A percentile compares a stretch with the other conserved stretches of the same genome.
phyloP scores from a whole-genome alignment of 2,329 filamentous ascomycete genomes.

The Pseudogymnoascus sp. region DNA sequence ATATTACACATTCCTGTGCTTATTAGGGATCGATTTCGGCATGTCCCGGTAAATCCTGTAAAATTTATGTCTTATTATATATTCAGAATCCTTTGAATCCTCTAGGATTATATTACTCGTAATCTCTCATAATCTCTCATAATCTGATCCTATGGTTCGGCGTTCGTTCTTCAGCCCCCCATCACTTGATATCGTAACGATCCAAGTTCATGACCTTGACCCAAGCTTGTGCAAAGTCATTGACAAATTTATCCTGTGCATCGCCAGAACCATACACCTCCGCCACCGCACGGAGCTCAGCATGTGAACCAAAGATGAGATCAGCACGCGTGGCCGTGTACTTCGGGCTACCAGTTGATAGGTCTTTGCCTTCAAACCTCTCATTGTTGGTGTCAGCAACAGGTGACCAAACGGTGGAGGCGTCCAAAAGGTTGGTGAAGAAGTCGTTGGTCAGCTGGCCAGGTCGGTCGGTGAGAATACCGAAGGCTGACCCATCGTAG shows the following conservation, averaged over 20 bases:
- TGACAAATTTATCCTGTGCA: constrained; percentile 43
- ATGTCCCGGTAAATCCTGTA: neutral
- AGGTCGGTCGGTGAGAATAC: constrained; percentile 47
- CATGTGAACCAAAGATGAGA: constrained; percentile 50
- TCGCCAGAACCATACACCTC: constrained; percentile 49
- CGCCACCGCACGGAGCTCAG: constrained; percentile 49
- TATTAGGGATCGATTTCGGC: neutral
- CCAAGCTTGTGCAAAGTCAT: constrained; percentile 52
- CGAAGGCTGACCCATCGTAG: constrained; percentile 46
- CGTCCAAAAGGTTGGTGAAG: constrained; percentile 54
- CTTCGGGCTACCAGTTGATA: constrained; percentile 47
- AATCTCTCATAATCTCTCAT: neutral
- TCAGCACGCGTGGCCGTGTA: constrained; percentile 50
- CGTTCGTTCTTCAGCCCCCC: neutral
- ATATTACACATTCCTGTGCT: neutral
- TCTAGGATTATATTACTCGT: constrained; percentile 1
- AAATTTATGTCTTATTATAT: neutral
- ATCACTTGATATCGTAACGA: constrained; percentile 41
- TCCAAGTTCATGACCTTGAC: constrained; percentile 54
- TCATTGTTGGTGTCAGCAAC: constrained; percentile 34
- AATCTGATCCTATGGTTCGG: neutral
- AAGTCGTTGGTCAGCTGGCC: constrained; percentile 53
- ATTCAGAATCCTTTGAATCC: neutral
- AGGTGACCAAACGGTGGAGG: constrained; percentile 44
- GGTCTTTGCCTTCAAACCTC: constrained; percentile 46